Percentiles rank a stretch among this genome's conserved stretches.
These are phyloP conservation scores for Nakazawaea ambrosiae DNA, from an alignment of 805 yeast species.

Conservation along the genomic window DNA sequence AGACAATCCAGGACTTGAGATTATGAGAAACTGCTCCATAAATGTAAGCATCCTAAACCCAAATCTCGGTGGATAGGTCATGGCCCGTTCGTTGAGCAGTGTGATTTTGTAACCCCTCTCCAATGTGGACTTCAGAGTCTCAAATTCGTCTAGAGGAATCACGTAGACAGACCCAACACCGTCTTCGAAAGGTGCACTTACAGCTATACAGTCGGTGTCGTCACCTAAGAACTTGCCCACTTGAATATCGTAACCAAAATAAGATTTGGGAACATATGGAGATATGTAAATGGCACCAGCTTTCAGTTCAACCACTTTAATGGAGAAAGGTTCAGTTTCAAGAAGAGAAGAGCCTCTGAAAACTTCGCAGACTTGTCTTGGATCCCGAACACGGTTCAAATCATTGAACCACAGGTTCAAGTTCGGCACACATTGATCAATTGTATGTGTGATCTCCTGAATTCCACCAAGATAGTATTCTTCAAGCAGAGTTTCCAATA, in stretches of 20 bases:
- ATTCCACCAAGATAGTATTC: conserved; percentile 48
- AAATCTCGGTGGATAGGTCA: conserved; percentile 27
- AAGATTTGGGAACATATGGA: conserved; percentile 21
- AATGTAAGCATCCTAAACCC: conserved; percentile 33
- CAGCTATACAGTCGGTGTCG: conserved; percentile 33
- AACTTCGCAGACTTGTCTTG: conserved; percentile 30
- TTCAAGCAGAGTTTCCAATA: conserved; percentile 34
- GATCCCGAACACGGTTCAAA: conserved; percentile 16
- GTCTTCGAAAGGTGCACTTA: conserved; percentile 45
- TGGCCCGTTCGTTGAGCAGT: no score
- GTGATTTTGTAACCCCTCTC: no score
- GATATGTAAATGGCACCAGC: conserved; percentile 12
- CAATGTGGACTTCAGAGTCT: not conserved
- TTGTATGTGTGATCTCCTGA: conserved; percentile 35
- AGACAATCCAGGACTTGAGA: conserved; percentile 48
- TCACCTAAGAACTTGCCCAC: conserved; percentile 34
- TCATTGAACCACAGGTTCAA: conserved; percentile 35
- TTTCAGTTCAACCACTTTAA: not conserved
- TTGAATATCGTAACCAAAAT: conserved; percentile 40
- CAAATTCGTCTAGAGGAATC: conserved; percentile 21
- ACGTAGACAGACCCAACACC: conserved; percentile 36
- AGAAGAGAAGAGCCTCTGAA: conserved; percentile 7
- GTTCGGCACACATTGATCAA: conserved; percentile 28
- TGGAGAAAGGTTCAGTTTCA: conserved; percentile 1
- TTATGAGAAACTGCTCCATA: conserved; percentile 29